These are phyloP conservation scores for Calocybe indica DNA, from an alignment of 768 basidiomycete genomes.

Conservation along the genomic window DNA sequence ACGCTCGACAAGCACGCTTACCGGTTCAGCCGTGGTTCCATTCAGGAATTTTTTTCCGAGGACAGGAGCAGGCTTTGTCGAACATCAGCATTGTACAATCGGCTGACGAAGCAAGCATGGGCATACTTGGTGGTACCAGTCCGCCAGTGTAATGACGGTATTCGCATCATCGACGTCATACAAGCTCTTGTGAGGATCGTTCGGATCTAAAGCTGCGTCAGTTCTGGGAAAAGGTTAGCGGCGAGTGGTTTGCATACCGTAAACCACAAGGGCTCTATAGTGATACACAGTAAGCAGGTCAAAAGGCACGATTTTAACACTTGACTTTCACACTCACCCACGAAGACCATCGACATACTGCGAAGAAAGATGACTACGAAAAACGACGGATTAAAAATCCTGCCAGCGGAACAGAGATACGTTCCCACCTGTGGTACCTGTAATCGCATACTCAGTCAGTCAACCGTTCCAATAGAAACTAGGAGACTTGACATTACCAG, in stretches of 20 bases:
- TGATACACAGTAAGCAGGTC: too few relatives aligned
- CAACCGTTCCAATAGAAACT: neutral
- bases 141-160: slow-evolving; percentile 35
- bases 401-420: too few relatives aligned
- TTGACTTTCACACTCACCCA: slow-evolving; percentile 11
- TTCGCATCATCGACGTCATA: slow-evolving; percentile 15
- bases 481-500: slow-evolving; percentile 12
- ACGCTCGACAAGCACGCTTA: neutral
- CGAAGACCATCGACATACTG: slow-evolving; percentile 41
- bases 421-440: slow-evolving; percentile 15
- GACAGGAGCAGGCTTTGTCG: slow-evolving; percentile 20
- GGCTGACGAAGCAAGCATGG: slow-evolving; percentile 15
- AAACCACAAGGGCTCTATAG: slow-evolving; percentile 23
- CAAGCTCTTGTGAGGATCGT: slow-evolving; percentile 20
- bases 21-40: slow-evolving; percentile 4
- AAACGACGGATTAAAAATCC: neutral
- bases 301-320: too few relatives aligned
- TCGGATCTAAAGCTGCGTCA: slow-evolving; percentile 15
- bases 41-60: slow-evolving; percentile 4
- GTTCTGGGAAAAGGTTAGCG: slow-evolving; percentile 24
- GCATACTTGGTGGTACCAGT: slow-evolving; percentile 22
- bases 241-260: slow-evolving; percentile 16
- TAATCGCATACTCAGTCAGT: slow-evolving; percentile 17
- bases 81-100: slow-evolving; percentile 1
- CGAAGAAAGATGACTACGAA: slow-evolving; percentile 3